phyloP scores from a whole-genome alignment of 2,329 filamentous ascomycete species.

The Monilinia fructigena region DNA sequence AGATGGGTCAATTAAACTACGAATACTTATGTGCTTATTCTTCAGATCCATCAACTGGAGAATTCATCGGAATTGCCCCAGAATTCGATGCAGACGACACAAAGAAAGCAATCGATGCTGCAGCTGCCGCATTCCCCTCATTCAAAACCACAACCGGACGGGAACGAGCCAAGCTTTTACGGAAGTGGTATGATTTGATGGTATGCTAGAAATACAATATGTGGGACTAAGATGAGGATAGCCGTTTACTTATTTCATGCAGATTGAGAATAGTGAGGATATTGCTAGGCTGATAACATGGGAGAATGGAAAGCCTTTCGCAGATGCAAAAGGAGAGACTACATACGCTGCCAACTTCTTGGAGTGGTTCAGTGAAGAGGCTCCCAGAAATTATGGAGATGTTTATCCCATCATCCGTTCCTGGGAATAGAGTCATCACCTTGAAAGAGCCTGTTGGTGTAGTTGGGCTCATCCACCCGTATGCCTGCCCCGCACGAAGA shows the following conservation, averaged over 20 bases:
- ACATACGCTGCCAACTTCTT: constrained; percentile 73
- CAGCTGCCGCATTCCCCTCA: constrained; percentile 68
- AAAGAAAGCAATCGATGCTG: constrained; percentile 78
- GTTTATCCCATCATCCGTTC: constrained; percentile 68
- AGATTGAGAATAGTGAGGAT: constrained; percentile 69
- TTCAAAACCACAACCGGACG: constrained; percentile 73
- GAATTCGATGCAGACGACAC: constrained; percentile 81
- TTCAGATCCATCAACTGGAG: constrained; percentile 77
- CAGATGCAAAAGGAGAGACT: constrained; percentile 71
- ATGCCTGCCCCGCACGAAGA: constrained; percentile 10
- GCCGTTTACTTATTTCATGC: constrained; percentile 23
- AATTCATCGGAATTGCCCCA: constrained; percentile 77
- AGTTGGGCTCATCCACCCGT: constrained; percentile 75
- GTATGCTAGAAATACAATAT: constrained; percentile 38
- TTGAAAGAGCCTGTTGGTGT: constrained; percentile 83
- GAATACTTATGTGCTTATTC: constrained; percentile 58
- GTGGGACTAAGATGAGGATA: background rate
- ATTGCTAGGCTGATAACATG: constrained; percentile 80
- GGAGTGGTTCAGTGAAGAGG: constrained; percentile 81
- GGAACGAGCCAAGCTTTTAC: constrained; percentile 69
- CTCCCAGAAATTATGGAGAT: constrained; percentile 70
- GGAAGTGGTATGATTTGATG: constrained; percentile 80
- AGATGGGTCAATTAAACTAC: constrained; percentile 4
- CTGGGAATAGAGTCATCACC: constrained; percentile 73
- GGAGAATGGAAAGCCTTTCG: constrained; percentile 84